Evolutionary conservation across 305 asterid genomes (phyloP).

Genomic region (Fraxinus greggii): DNA sequence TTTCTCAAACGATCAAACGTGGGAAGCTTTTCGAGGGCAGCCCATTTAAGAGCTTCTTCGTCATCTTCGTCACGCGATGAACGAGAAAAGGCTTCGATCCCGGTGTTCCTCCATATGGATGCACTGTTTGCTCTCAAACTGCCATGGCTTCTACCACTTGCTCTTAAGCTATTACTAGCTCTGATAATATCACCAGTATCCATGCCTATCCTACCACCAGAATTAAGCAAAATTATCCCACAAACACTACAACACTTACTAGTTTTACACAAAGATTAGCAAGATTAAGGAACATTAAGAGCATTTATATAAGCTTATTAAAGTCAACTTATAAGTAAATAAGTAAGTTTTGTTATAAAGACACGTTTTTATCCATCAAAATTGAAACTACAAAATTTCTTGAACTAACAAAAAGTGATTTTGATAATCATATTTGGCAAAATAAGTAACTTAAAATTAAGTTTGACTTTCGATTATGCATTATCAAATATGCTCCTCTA

Average conservation of each 20-base stretch:
- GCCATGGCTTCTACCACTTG: constrained; percentile 21
- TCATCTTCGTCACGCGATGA: constrained; percentile 59
- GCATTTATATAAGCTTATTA: background rate
- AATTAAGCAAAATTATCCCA: background rate
- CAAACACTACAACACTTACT: background rate
- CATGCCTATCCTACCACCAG: constrained; percentile 24
- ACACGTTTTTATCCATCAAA: background rate
- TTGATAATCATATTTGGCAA: background rate
- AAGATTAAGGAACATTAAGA: background rate
- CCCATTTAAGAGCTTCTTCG: constrained; percentile 79
- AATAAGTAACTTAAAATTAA: background rate
- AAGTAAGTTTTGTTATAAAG: background rate
- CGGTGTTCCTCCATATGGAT: constrained; percentile 48
- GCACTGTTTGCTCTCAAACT: constrained; percentile 44
- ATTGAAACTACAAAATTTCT: background rate
- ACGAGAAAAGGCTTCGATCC: constrained; percentile 38
- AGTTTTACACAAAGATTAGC: background rate
- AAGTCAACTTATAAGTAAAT: background rate
- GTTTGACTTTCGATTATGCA: background rate
- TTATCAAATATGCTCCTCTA: background rate
- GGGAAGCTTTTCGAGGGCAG: constrained; percentile 65
- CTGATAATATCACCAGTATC: constrained; percentile 34
- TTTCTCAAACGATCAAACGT: constrained; percentile 66
- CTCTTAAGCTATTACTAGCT: constrained; percentile 31
- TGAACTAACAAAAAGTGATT: background rate